Base-by-base conservation (phyloP, 2,329 filamentous ascomycete genomes). In the Nemania sp. region DNA sequence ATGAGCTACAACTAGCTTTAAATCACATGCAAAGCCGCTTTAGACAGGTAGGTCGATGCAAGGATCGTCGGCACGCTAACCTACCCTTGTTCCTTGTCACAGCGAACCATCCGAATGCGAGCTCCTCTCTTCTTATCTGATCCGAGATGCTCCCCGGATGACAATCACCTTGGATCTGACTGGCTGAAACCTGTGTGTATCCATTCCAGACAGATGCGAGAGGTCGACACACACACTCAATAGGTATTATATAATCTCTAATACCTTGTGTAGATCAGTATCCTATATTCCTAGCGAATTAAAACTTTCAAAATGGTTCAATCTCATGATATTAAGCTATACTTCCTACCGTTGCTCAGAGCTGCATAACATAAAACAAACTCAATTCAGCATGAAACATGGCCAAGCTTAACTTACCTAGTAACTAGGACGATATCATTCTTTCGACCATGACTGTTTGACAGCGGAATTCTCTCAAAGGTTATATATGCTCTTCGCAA, bases 101-200 rank as follows among this genome's bases (percentile, higher is more conserved):
- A 26, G 61, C 47, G 54, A 64, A 60, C 32, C 55, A 49, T 62
- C 64, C 66, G 70, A 72, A 68, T 70, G 70, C 68, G 63, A 70
- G 60, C 41, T 56, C 52, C n/a, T 20, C 43, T 53, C 47, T 53
- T 41, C 43, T 69, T 70, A 70, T 72, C 70, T 65, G 68, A 72
- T 72, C 70, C 60, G 57, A 67, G 55, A 53, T 35, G 54, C 60
- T 64, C 18, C 38, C 26, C 45, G 26, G 56, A 67, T 70, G 67
- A 72, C 70, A 66, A 64, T 70, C 55, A 18, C 13, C 64, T 61
- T 13, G 27, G 54, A 47, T 59, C 35, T 67, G 18, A 72, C 65
- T 72, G 68, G 70, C 60, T 56, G 56, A 55, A 43, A 22, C 7
- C 5, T 15, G 22, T 18, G 11, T 26, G 43, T 22, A 22, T 29